Evolutionary conservation across 2,329 filamentous ascomycete species (phyloP).

Genomic region (Aspergillus transmontanensis): DNA sequence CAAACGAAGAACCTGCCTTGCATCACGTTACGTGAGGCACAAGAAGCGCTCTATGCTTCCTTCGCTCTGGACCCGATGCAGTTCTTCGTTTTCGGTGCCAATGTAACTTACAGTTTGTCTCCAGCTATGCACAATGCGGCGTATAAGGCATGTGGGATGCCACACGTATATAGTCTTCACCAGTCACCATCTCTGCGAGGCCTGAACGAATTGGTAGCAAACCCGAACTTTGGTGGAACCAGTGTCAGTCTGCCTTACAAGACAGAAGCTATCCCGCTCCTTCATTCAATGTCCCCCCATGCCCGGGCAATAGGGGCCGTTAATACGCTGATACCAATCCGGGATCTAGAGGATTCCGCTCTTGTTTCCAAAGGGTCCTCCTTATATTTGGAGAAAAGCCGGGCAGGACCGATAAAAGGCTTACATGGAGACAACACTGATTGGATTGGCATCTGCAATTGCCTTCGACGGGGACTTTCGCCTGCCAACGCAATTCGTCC

Average conservation of each 20-base stretch:
- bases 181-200: conserved; percentile 65
- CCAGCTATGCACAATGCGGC: conserved; percentile 78
- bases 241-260: conserved; percentile 75
- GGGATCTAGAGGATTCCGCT: conserved; percentile 56
- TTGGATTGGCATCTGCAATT: conserved; percentile 77
- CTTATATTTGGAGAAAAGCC: conserved; percentile 61
- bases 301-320: conserved; percentile 75
- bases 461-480: conserved; percentile 70
- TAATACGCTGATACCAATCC: conserved; percentile 74
- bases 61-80: conserved; percentile 70
- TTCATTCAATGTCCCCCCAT: conserved; percentile 69
- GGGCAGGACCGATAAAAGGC: conserved; percentile 66
- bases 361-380: conserved; percentile 60
- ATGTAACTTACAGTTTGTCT: conserved; percentile 71
- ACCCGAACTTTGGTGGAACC: conserved; percentile 70
- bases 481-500: conserved; percentile 68
- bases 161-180: conserved; percentile 66
- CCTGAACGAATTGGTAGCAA: conserved; percentile 65
- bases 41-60: conserved; percentile 65
- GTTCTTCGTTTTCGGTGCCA: conserved; percentile 73
- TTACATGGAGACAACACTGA: conserved; percentile 81
- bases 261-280: conserved; percentile 66
- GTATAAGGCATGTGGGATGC: conserved; percentile 67
- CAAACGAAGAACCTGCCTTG: conserved; percentile 49
- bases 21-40: conserved; percentile 65